Evolutionary conservation across 352 stramenopile genomes (phyloP), one percentile per base, ranked within the genome.

Genomic region (Pythium aristosporum): DNA sequence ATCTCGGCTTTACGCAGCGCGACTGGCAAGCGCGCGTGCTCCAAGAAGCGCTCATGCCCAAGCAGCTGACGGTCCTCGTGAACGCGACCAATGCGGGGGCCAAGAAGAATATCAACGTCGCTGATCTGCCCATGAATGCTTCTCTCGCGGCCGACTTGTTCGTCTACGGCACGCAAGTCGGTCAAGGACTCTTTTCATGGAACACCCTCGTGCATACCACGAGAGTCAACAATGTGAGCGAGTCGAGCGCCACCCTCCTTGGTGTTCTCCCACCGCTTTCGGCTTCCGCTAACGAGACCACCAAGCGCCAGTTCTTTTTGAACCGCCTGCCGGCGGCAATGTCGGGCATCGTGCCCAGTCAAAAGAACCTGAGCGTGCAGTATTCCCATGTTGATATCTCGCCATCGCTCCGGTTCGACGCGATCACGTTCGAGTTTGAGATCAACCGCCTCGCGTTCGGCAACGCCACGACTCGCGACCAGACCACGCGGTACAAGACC

Each of bases 71-170:
- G 3, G 25, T 63, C 18, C 18, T 63, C 8, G 46, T 61, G 30
- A 61, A n/a, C n/a, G n/a, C n/a, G n/a, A n/a, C n/a, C n/a, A n/a
- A n/a, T n/a, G 61, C 20, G 9, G 32, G 32, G 9, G 32, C 51
- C 10, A 49, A 67, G 21, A n/a, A 16, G 32, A 32, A 16, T 10
- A 32, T 28, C 13, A 48, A 49, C 34, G 8, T 5, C 25, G 13
- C 7, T 9, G 48, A 55, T 1, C 13, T 67, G 30, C 50, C 60
- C n/a, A 67, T 67, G 60, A 67, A 67, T 42, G 51, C 51, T 1
- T 61, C 60, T 6, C 53, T 46, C 2, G 60, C 60, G 3, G 30
- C 50, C 8, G 43, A 67, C 28, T 34, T 67, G 11, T 44, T 67
- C 25, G 20, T 16, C 11, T 55, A 41, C 28, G 25, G 25, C 18